phyloP scores from a whole-genome alignment of 441 rosid species.

The Syzygium syzygioides region DNA sequence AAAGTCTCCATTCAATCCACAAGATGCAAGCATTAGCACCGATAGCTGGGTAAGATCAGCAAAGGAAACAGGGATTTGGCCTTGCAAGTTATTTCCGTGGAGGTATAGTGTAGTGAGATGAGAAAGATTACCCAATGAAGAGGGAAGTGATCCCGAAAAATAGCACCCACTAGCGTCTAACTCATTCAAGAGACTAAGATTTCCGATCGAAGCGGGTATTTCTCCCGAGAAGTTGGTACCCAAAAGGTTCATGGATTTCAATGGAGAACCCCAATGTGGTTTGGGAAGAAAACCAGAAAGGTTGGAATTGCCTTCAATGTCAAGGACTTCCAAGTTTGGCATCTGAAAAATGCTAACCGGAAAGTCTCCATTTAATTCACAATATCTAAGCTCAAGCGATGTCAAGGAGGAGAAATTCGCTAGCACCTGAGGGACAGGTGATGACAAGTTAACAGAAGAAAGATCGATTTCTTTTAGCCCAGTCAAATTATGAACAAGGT shows the following conservation, averaged over 20 bases:
- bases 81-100: accelerated
- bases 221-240: neutral
- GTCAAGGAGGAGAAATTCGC: too few species aligned
- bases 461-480: too few species aligned
- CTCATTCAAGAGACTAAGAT: neutral
- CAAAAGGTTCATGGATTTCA: neutral
- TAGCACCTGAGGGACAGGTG: too few species aligned
- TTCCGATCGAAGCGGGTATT: conserved; percentile 11
- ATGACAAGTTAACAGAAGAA: too few species aligned
- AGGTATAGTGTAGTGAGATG: accelerated
- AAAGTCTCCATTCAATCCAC: too few species aligned
- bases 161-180: accelerated
- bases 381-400: neutral
- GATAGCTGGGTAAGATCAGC: neutral
- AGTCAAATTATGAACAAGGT: too few species aligned
- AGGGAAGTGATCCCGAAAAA: neutral
- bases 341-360: conserved; percentile 5
- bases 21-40: accelerated
- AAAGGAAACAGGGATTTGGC: neutral
- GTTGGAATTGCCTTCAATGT: accelerated
- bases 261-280: neutral
- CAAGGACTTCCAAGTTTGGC: neutral
- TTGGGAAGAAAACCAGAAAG: conserved; percentile 10
- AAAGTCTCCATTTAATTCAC: conserved; percentile 13
- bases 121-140: neutral